Base-by-base conservation (phyloP, 495 filamentous ascomycete species). In the Penicillium antarcticum region DNA sequence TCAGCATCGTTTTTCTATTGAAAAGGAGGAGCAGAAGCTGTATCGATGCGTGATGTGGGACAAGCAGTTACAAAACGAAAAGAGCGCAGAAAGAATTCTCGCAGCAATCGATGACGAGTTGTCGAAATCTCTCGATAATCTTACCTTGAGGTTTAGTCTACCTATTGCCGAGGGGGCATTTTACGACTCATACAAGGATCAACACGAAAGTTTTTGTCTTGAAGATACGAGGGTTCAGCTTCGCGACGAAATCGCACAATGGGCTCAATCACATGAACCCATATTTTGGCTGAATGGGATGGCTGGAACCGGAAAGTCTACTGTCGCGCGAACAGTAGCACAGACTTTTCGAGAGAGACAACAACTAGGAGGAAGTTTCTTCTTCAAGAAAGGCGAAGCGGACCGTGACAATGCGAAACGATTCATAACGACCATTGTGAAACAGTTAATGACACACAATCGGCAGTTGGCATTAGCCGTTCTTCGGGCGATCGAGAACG, bases 331-430 rank as follows among this genome's bases (percentile, higher is more conserved):
- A 9, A 66, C 65, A 9, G 32, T 70, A 0, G 67, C 65, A 4
- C n/a, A 18, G 7, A 5, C 37, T 11, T 0, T 44, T 62, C 13
- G 35, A 52, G 0, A n/a, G n/a, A n/a, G n/a, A 53, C 0, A 17
- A 49, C 1, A 36, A 50, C 0, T 72, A 3, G 65, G 60, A 3
- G 69, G 56, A 0, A 77, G 66, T 51, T 80, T 80, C 58, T 78
- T 82, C 64, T 83, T 81, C 58, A 75, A 72, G 32, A 69, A 64
- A 52, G 70, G 73, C 17, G 69, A 72, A 12, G 62, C 61, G 1
- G 72, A 80, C 41, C 64, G 66, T 35, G 69, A 61, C 4, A 66
- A 60, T 26, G 71, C 70, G 9, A 56, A 18, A 5, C 62, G 58
- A 29, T 57, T 80, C 46, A 67, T 81, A 34, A 52, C 75, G 3